These are phyloP conservation scores for Aegilops sharonensis DNA, from an alignment of 176 grass and related monocot species.

Conservation along the genomic window DNA sequence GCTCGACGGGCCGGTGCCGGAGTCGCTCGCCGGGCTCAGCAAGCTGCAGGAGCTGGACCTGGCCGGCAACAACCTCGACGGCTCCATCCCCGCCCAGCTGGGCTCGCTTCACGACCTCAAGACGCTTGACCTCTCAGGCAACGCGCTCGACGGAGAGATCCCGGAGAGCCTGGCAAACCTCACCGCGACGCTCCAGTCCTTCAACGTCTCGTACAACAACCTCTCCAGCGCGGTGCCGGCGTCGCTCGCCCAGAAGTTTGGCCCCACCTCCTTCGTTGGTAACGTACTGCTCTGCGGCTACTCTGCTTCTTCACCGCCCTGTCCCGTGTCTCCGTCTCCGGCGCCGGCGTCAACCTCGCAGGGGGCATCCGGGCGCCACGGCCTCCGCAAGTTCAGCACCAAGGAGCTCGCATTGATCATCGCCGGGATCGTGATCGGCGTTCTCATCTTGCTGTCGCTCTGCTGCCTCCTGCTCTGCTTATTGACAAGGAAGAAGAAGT, in stretches of 20 bases:
- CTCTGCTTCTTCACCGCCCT: conserved; percentile 18
- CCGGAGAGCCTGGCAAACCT: conserved; percentile 60
- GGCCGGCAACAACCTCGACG: conserved; percentile 47
- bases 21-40: conserved; percentile 17
- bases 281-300: conserved; percentile 6
- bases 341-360: conserved; percentile 21
- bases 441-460: conserved; percentile 52
- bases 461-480: conserved; percentile 68
- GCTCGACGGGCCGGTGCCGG: conserved; percentile 37
- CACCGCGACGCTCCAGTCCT: conserved; percentile 38
- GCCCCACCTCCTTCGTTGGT: not conserved
- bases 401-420: conserved; percentile 61
- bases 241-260: not conserved
- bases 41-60: conserved; percentile 65
- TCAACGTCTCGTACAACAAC: conserved; percentile 70
- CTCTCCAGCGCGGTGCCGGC: conserved; percentile 8
- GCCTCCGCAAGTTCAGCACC: conserved; percentile 22
- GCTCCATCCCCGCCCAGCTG: conserved; percentile 44
- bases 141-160: conserved; percentile 49
- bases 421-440: conserved; percentile 33
- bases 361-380: not conserved
- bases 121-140: conserved; percentile 63
- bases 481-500: conserved; percentile 40
- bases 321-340: not conserved
- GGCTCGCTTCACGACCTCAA: conserved; percentile 50